Percentiles rank a stretch among this genome's conserved stretches.
Evolutionary conservation across 2,329 filamentous ascomycete species (phyloP).

Genomic region (Aspergillus aculeatus): DNA sequence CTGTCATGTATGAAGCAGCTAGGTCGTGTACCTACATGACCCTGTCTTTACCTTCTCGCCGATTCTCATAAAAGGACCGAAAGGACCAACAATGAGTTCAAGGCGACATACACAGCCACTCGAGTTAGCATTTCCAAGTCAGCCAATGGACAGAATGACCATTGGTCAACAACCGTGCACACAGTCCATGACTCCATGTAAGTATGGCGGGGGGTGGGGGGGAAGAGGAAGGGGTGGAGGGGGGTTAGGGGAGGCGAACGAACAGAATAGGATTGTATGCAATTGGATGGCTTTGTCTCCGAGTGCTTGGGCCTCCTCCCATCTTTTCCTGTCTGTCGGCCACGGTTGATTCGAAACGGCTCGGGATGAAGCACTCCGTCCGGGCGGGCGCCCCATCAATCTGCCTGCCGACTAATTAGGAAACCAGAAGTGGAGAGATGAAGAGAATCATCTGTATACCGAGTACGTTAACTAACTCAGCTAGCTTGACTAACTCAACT

Average conservation of each 20-base stretch:
- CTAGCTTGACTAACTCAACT: no score
- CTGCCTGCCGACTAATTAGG: background rate
- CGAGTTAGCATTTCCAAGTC: no score
- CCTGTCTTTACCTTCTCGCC: background rate
- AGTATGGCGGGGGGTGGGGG: background rate
- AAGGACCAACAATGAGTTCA: background rate
- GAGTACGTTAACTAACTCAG: no score
- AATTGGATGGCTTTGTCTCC: constrained; percentile 17
- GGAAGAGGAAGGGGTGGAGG: background rate
- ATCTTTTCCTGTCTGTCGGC: constrained; percentile 2
- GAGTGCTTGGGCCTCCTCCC: constrained; percentile 22
- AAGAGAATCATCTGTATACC: no score
- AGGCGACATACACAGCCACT: background rate
- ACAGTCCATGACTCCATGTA: background rate
- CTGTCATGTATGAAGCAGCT: background rate
- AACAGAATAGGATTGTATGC: background rate
- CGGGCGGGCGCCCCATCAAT: background rate
- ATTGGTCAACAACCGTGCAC: background rate
- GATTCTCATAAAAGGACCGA: background rate
- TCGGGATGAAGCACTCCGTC: constrained; percentile 7
- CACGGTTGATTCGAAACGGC: constrained; percentile 8
- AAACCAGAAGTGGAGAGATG: no score
- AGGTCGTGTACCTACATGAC: background rate
- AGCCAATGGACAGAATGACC: background rate
- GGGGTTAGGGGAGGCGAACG: no score